Conservation (phyloP, 441 rosid genomes). For the Corymbia citriodora region DNA sequence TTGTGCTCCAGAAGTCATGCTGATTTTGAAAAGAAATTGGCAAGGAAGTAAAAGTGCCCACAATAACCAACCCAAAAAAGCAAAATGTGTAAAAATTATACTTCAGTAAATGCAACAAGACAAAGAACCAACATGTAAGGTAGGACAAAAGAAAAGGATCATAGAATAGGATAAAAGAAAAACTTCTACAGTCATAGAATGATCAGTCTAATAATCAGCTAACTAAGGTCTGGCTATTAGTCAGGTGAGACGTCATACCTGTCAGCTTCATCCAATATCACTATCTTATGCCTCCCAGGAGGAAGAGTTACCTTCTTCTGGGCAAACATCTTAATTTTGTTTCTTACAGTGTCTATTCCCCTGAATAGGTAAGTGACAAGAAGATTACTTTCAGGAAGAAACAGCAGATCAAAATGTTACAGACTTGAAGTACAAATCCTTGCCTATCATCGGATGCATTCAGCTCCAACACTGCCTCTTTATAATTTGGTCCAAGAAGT, state of each 20-base stretch:
- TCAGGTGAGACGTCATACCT: conserved; percentile 34
- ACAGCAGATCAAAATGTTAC: neutral
- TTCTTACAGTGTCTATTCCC: conserved; percentile 92
- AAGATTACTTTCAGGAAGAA: neutral
- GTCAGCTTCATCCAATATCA: conserved; percentile 94
- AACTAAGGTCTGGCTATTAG: neutral
- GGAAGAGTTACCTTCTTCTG: conserved; percentile 90
- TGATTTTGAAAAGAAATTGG: conserved; percentile 12
- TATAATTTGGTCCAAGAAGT: conserved; percentile 71
- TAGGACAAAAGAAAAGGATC: neutral
- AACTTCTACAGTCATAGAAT: neutral
- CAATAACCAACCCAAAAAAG: neutral
- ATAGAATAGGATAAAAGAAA: neutral
- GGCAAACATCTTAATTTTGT: conserved; percentile 98
- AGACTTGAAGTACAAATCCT: neutral
- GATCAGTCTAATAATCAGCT: neutral
- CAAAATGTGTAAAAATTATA: neutral
- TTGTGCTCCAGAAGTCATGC: conserved; percentile 98
- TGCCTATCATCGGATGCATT: conserved; percentile 98
- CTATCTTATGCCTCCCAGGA: conserved; percentile 83
- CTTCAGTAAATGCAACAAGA: neutral
- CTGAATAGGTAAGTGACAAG: conserved; percentile 18
- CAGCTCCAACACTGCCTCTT: conserved; percentile 84
- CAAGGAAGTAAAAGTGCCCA: neutral
- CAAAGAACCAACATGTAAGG: neutral